Conservation (phyloP, 2,329 filamentous ascomycete species). For the Escovopsis sp. region DNA sequence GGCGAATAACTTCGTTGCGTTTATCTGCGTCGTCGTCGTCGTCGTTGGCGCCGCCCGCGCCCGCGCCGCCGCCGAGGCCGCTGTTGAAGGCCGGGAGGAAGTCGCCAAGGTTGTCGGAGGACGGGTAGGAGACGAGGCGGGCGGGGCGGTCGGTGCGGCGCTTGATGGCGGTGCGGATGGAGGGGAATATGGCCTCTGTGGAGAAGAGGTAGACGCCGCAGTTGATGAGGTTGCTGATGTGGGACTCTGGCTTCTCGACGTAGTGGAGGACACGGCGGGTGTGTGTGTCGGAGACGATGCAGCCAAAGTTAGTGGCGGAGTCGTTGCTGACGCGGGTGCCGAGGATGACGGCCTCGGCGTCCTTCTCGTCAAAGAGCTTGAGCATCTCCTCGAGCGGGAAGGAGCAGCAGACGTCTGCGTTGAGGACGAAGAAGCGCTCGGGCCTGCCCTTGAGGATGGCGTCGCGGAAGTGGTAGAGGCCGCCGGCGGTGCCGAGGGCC, state of each 20-base stretch:
- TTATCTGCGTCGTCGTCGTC: constrained; percentile 49
- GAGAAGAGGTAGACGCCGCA: constrained; percentile 97
- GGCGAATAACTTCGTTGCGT: constrained; percentile 74
- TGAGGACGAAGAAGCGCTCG: constrained; percentile 91
- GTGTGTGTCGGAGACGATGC: constrained; percentile 88
- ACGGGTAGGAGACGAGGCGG: constrained; percentile 85
- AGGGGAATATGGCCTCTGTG: constrained; percentile 90
- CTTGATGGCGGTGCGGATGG: constrained; percentile 89
- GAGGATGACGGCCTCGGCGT: constrained; percentile 91
- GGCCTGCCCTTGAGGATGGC: constrained; percentile 91
- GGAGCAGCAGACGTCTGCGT: constrained; percentile 96
- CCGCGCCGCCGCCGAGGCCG: not conserved
- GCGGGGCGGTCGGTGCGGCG: constrained; percentile 73
- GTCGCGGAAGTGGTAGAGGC: constrained; percentile 98
- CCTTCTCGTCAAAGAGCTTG: constrained; percentile 81
- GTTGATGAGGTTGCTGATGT: constrained; percentile 98
- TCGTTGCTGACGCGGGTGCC: constrained; percentile 85
- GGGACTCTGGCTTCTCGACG: constrained; percentile 91
- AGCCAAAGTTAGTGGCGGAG: constrained; percentile 89
- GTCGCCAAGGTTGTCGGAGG: constrained; percentile 78
- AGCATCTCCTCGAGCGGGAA: constrained; percentile 96
- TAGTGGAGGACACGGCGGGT: constrained; percentile 95
- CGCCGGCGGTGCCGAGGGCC: constrained; percentile 86
- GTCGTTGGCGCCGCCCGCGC: constrained; percentile 10
- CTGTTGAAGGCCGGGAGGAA: constrained; percentile 30